These are phyloP conservation scores for Leucocoprinus sp. DNA, from an alignment of 768 basidiomycete genomes.

Conservation along the genomic window DNA sequence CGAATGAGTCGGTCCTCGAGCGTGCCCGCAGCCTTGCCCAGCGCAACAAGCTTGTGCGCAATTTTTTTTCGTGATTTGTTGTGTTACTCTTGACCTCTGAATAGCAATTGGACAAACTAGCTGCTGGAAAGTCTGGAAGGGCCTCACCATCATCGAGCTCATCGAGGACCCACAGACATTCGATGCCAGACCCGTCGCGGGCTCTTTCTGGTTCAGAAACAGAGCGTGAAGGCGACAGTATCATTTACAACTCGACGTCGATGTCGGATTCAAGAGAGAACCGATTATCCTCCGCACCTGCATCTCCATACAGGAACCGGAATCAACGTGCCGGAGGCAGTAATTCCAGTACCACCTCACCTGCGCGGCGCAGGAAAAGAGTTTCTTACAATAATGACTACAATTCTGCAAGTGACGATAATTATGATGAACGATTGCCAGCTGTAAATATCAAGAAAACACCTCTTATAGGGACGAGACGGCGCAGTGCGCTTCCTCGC, in stretches of 20 bases:
- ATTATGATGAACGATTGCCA: conserved; percentile 31
- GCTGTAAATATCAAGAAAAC: conserved; percentile 35
- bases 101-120: conserved; percentile 10
- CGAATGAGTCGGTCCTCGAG: conserved; percentile 53
- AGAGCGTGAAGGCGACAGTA: conserved; percentile 51
- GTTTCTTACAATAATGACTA: conserved; percentile 16
- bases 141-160: conserved; percentile 27
- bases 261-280: conserved; percentile 16
- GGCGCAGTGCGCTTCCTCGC: conserved; percentile 33
- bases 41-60: conserved; percentile 63
- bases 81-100: background rate
- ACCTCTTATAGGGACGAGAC: conserved; percentile 26
- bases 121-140: conserved; percentile 12
- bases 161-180: conserved; percentile 16
- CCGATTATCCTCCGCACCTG: conserved; percentile 23
- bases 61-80: conserved; percentile 13
- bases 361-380: conserved; percentile 21
- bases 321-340: conserved; percentile 11
- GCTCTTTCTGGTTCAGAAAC: conserved; percentile 72
- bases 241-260: conserved; percentile 21
- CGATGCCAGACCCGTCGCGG: conserved; percentile 12
- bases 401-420: background rate
- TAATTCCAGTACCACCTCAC: conserved; percentile 20
- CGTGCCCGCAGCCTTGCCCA: conserved; percentile 64
- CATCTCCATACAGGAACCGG: conserved; percentile 26